Evolutionary conservation across 805 yeast species (phyloP).

Genomic region (Pichia membranifaciens): DNA sequence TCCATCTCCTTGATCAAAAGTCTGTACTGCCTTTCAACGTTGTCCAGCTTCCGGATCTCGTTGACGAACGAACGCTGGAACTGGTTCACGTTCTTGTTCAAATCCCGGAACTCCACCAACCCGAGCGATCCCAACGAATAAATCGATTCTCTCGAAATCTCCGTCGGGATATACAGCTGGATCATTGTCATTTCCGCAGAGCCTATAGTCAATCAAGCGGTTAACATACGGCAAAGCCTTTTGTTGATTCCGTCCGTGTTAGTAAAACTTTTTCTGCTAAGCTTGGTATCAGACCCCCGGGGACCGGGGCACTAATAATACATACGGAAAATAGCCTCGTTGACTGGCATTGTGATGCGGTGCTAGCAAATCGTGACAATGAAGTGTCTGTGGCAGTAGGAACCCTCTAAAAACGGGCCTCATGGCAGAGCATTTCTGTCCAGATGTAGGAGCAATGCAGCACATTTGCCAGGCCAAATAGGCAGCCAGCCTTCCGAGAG

Average conservation of each 20-base stretch:
- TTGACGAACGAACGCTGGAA: slow-evolving; percentile 90
- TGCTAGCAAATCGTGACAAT: too few relatives aligned
- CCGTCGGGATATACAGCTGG: slow-evolving; percentile 88
- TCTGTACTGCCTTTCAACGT: slow-evolving; percentile 80
- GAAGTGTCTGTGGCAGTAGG: too few relatives aligned
- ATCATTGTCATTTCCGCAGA: slow-evolving; percentile 97
- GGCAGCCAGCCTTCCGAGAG: too few relatives aligned
- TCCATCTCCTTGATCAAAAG: slow-evolving; percentile 46
- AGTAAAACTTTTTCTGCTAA: neutral
- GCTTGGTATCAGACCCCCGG: neutral
- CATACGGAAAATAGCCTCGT: slow-evolving; percentile 30
- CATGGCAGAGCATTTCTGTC: too few relatives aligned
- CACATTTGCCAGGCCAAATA: too few relatives aligned
- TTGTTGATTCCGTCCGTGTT: neutral
- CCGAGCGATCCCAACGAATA: slow-evolving; percentile 85
- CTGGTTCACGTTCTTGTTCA: slow-evolving; percentile 74
- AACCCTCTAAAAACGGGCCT: neutral
- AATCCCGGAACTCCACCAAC: slow-evolving; percentile 80
- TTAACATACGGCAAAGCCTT: neutral
- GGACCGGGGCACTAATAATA: neutral
- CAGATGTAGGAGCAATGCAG: too few relatives aligned
- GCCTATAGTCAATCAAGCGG: slow-evolving; percentile 33
- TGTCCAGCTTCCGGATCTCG: slow-evolving; percentile 80
- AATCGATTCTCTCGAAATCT: slow-evolving; percentile 78
- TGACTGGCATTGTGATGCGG: slow-evolving; percentile 10